Base-by-base conservation (phyloP, 148 eudicot genomes). In the Persicaria maculosa region DNA sequence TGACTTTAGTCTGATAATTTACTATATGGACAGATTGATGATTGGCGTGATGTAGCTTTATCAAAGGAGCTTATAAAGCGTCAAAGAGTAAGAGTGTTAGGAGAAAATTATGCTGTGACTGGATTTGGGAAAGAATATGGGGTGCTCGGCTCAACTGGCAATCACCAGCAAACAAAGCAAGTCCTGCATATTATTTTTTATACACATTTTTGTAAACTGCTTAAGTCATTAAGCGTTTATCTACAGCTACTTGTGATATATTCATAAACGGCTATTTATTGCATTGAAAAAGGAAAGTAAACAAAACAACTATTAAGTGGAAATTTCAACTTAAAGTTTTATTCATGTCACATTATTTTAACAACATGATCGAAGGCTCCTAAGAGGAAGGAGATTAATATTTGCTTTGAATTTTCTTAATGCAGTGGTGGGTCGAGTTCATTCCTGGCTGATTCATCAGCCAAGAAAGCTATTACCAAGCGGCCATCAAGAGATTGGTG, bases 31-130 rank as follows among this genome's bases (percentile, higher is more conserved):
- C 91, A 95, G 99, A 90, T 95, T 73, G 99, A 95, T 86, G 98
- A 95, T 68, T 95, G 97, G 99, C 96, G 94, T 81, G 99, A 95
- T 77, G 86, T 95, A 77, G 87, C 91, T 53, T 77, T 92, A 44
- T 92, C 99, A 6, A 92, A 85, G 80, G 97, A 89, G 79, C 85
- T 90, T 70, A 82, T 86, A 17, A 85, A 83, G 77, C 82, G 82
- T 31, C 88, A 91, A 72, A 86, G 99, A 55, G 85, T 81, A 77
- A 88, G 99, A 87, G 31, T 71, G 46, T 77, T 92, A 75, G 99
- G 97, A 78, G 87, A 84, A 59, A 95, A 90, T 84, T 83, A 90
- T 78, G 77, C 76, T 82, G 88, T 95, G 74, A 92, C 96, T 40
- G 99, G 97, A 67, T 95, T 90, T 84, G 99, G 99, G 68, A 82